phyloP scores from a whole-genome alignment of 163 green algal genomes.

The Scenedesmus sp. region DNA sequence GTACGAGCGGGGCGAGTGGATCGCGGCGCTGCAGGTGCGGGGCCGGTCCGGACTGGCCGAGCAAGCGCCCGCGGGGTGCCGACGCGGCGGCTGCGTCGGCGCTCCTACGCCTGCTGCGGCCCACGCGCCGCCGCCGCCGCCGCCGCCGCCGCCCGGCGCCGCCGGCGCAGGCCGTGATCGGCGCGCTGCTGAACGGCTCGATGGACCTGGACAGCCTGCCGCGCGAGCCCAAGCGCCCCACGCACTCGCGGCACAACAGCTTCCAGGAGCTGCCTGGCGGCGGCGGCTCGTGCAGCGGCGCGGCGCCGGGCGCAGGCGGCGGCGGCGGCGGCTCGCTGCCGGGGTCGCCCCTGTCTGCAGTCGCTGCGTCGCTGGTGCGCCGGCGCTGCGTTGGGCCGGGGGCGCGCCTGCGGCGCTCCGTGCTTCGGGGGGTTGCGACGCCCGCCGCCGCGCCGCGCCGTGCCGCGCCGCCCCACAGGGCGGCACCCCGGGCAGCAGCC shows the following conservation, averaged over 20 bases:
- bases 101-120: too few relatives aligned
- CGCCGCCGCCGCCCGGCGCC: too few relatives aligned
- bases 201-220: slow-evolving; percentile 43
- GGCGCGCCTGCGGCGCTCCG: too few relatives aligned
- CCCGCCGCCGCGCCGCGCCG: too few relatives aligned
- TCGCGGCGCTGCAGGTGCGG: slow-evolving; percentile 72
- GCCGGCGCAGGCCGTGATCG: slow-evolving; percentile 58
- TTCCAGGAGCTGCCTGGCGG: slow-evolving; percentile 21
- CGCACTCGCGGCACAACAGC: slow-evolving; percentile 50
- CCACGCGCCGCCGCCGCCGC: too few relatives aligned
- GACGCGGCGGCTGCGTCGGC: too few relatives aligned
- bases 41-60: too few relatives aligned
- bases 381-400: too few relatives aligned
- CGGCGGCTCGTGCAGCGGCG: too few relatives aligned
- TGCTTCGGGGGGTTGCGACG: too few relatives aligned
- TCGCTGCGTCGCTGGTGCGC: too few relatives aligned
- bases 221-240: slow-evolving; percentile 50
- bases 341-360: not conserved
- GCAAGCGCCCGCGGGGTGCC: too few relatives aligned
- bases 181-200: slow-evolving; percentile 60
- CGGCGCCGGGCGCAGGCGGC: slow-evolving; percentile 1
- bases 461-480: not conserved
- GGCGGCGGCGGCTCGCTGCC: slow-evolving; percentile 8
- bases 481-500: slow-evolving; percentile 2
- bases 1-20: slow-evolving; percentile 74